These are phyloP conservation scores for Quercus engelmannii DNA, from an alignment of 306 rosid genomes.

Conservation along the genomic window DNA sequence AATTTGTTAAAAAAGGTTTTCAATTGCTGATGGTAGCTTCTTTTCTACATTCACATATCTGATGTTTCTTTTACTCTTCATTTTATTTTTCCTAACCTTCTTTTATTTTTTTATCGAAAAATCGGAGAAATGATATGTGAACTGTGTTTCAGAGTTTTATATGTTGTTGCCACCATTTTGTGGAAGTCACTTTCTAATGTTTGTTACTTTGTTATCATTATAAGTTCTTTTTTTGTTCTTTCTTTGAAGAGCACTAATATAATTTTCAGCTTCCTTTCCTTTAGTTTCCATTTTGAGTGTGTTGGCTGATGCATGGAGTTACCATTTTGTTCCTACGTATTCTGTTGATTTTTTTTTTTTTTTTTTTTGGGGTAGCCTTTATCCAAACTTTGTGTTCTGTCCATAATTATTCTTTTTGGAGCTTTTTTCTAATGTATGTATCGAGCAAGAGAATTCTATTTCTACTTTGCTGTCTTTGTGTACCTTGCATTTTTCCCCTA, in stretches of 20 bases:
- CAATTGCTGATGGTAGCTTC: neutral
- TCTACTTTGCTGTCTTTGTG: slow-evolving; percentile 2
- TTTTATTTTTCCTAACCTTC: neutral
- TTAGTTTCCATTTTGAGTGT: neutral
- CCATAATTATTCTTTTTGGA: slow-evolving; percentile 1
- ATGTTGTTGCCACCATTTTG: neutral
- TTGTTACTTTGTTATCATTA: neutral
- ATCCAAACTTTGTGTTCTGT: neutral
- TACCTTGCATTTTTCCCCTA: neutral
- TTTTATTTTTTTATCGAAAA: neutral
- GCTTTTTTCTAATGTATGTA: slow-evolving; percentile 15
- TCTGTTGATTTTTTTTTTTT: neutral
- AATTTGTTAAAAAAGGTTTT: neutral
- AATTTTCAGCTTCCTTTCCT: neutral
- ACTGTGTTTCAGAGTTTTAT: neutral
- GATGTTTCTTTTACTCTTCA: neutral
- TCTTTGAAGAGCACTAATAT: neutral
- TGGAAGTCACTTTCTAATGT: neutral
- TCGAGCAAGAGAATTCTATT: slow-evolving; percentile 3
- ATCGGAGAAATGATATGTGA: neutral
- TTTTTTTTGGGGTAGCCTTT: neutral
- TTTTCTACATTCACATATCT: neutral
- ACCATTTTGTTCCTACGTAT: neutral
- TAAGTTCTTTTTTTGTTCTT: neutral
- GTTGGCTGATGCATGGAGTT: slow-evolving; percentile 11